Conservation (phyloP, 345 rosid genomes). For the Gossypium australe region DNA sequence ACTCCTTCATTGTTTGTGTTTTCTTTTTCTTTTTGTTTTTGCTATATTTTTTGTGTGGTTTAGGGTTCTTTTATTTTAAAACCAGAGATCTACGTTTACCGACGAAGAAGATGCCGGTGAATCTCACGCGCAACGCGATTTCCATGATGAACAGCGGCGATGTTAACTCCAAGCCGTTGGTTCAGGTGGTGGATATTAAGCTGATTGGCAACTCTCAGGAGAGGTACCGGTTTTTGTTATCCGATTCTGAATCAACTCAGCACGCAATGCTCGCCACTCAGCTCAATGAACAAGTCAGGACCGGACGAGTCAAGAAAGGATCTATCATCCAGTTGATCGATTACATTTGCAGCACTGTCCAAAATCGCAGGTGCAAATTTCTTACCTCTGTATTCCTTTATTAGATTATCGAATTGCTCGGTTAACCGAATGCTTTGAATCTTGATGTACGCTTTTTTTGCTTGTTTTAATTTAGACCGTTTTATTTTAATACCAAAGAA, state of each 20-base stretch:
- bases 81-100: background rate
- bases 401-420: background rate
- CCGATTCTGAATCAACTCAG: constrained; percentile 61
- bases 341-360: constrained; percentile 72
- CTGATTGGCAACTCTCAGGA: constrained; percentile 54
- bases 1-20: background rate
- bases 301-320: constrained; percentile 55
- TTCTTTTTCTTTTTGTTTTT: background rate
- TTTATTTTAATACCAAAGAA: background rate
- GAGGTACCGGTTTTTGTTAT: constrained; percentile 66
- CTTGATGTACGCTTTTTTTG: background rate
- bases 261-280: constrained; percentile 80
- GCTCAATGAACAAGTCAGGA: constrained; percentile 68
- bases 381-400: background rate
- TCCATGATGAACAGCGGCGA: constrained; percentile 61
- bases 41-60: background rate
- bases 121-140: constrained; percentile 67
- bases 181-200: constrained; percentile 73
- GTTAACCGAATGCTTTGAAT: background rate
- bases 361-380: constrained; percentile 52
- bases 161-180: constrained; percentile 69
- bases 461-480: background rate
- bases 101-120: constrained; percentile 50
- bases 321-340: constrained; percentile 82
- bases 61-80: constrained; percentile 4